phyloP scores from a whole-genome alignment of 106 monocot species.

The Iris macrosiphon region DNA sequence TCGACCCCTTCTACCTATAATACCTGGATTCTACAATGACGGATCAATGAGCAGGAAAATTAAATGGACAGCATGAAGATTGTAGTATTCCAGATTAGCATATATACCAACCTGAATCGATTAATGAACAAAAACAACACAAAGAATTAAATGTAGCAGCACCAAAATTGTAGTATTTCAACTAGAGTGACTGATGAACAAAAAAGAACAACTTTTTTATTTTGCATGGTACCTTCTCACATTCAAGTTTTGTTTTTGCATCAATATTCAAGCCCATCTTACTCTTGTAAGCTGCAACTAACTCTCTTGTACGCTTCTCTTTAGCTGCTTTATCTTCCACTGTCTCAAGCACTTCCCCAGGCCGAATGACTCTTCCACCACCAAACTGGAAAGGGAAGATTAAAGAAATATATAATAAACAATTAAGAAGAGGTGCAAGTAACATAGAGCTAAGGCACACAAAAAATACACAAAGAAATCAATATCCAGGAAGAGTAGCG shows the following conservation, averaged over 20 bases:
- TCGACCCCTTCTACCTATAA: no score
- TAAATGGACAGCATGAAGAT: not conserved
- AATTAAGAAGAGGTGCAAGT: not conserved
- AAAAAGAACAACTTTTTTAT: no score
- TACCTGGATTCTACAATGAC: no score
- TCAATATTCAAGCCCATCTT: slow-evolving; percentile 64
- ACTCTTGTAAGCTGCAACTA: slow-evolving; percentile 68
- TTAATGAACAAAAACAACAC: not conserved
- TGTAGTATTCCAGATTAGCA: not conserved
- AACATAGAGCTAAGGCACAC: not conserved
- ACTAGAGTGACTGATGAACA: no score
- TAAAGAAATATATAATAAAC: not conserved
- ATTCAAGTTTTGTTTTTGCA: slow-evolving; percentile 71
- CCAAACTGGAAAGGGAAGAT: slow-evolving; percentile 56
- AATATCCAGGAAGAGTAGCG: no score
- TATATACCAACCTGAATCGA: not conserved
- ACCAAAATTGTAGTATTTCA: no score
- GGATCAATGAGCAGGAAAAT: not conserved
- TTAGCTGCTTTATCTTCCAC: slow-evolving; percentile 67
- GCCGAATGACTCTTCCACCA: slow-evolving; percentile 69
- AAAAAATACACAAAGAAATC: no score
- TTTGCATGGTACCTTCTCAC: slow-evolving; percentile 59
- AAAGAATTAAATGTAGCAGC: no score
- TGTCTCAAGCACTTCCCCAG: slow-evolving; percentile 65
- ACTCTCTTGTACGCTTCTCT: slow-evolving; percentile 52